Conservation (phyloP, 139 green algal genomes). For the Micractinium conductrix region DNA sequence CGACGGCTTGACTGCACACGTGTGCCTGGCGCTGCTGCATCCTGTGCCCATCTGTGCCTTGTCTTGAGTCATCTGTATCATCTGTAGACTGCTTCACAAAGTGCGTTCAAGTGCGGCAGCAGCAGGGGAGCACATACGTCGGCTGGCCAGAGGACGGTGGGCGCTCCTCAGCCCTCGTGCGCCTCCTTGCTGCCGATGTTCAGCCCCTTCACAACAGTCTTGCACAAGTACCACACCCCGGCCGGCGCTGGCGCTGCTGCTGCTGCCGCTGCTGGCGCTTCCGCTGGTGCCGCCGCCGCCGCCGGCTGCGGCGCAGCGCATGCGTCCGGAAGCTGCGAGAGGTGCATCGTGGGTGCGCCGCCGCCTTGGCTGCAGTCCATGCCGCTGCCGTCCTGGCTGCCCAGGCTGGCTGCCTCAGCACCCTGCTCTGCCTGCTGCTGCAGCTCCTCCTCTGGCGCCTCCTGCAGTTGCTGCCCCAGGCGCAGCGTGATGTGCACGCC, state of each 20-base stretch:
- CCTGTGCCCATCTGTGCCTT: too few relatives aligned
- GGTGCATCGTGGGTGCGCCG: neutral
- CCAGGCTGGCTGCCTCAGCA: neutral
- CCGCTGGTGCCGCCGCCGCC: neutral
- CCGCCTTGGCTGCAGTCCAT: neutral
- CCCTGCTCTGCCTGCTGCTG: neutral
- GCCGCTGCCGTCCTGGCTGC: slow-evolving; percentile 4
- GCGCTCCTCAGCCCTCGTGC: neutral
- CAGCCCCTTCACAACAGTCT: neutral
- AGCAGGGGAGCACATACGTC: too few relatives aligned
- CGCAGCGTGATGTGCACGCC: slow-evolving; percentile 24
- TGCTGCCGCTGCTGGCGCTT: neutral
- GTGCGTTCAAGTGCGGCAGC: too few relatives aligned
- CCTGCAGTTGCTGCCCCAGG: neutral
- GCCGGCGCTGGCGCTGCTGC: neutral
- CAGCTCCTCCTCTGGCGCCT: neutral
- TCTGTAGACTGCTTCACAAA: too few relatives aligned
- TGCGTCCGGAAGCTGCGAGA: slow-evolving; percentile 28
- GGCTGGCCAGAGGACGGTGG: too few relatives aligned
- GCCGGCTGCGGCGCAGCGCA: neutral
- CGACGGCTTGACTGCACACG: too few relatives aligned
- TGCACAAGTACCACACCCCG: slow-evolving; percentile 3
- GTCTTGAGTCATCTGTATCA: too few relatives aligned
- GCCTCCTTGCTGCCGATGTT: neutral
- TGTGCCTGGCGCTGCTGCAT: too few relatives aligned